Conservation (phyloP, 2,329 filamentous ascomycete genomes). For the Xylaria sp. region DNA sequence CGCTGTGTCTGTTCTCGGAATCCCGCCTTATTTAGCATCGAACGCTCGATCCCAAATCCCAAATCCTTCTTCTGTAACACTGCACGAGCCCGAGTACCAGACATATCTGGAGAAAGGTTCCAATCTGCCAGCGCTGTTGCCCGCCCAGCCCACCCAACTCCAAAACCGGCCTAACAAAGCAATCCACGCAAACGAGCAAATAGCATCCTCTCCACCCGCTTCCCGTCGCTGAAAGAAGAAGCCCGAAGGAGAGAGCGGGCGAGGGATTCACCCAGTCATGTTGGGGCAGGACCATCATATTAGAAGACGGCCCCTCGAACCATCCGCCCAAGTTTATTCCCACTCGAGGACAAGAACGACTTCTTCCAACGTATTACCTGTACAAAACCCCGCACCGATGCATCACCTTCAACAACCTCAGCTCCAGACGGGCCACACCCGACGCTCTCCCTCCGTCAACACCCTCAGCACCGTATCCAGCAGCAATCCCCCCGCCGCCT, state of each 20-base stretch:
- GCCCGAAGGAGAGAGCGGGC: slow-evolving; percentile 1
- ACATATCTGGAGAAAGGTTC: slow-evolving; percentile 9
- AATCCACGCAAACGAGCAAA: slow-evolving; percentile 22
- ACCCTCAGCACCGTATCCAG: slow-evolving; percentile 73
- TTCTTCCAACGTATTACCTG: slow-evolving; percentile 56
- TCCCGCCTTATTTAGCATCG: too few relatives aligned
- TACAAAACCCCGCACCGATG: slow-evolving; percentile 35
- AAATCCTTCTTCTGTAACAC: neutral
- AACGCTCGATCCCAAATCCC: too few relatives aligned
- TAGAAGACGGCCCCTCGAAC: slow-evolving; percentile 35
- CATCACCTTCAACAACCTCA: slow-evolving; percentile 40
- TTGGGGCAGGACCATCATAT: slow-evolving; percentile 36
- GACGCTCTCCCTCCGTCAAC: slow-evolving; percentile 67
- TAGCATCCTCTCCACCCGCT: slow-evolving; percentile 21
- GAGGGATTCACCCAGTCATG: slow-evolving; percentile 29
- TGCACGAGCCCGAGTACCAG: slow-evolving; percentile 3
- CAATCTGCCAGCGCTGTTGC: slow-evolving; percentile 22
- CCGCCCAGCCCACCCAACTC: slow-evolving; percentile 22
- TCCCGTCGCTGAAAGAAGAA: slow-evolving; percentile 7
- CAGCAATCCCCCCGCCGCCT: slow-evolving; percentile 63
- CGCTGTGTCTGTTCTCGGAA: neutral
- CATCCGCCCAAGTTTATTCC: slow-evolving; percentile 44
- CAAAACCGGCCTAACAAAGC: slow-evolving; percentile 24
- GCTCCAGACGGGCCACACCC: slow-evolving; percentile 43
- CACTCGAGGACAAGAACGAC: slow-evolving; percentile 60